Evolutionary conservation across 2,329 filamentous ascomycete genomes (phyloP), one percentile per base, ranked within the genome.

Genomic region (Nigrospora oryzae): DNA sequence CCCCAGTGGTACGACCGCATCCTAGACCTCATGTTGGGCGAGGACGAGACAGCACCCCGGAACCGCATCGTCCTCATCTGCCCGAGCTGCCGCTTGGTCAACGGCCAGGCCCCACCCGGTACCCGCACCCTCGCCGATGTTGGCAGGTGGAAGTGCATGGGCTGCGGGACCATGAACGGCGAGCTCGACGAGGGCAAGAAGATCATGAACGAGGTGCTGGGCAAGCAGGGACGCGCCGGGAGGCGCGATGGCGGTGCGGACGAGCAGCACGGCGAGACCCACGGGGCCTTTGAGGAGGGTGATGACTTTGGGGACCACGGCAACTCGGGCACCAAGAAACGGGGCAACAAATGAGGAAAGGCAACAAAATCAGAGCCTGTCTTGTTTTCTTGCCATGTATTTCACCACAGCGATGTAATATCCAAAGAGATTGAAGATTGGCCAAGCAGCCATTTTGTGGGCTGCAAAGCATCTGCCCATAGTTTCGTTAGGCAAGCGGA

Each of bases 1-100:
- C 69, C 81, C 14, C 83, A 86, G 59, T 98, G 93, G 93, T 98
- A 97, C 65, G 93, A 98, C 62, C 81, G 91, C 45, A 82, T 98
- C 43, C 73, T 98, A 46, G 93, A 98, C 58, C 79, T 95, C 0
- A 79, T 98, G 23, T 76, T 98, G 0, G 93, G 93, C 41, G 93
- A 98, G 59, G 93, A 98, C 57, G 93, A 98, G 65, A 94, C 87
- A 5, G 82, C 86, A 12, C 80, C 91, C 3, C 94, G 89, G 69
- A 97, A 97, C 63, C 82, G 93, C 15, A 80, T 95, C 47, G 91
- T 83, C 8, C 71, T 98, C 51, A 88, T 98, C 45, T 98, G 93
- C 66, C 65, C 71, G 31, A 73, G 77, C 35, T 98, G 93, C 62
- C 77, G 88, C 30, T 76, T 96, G 2, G 90, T 98, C 40, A 98